Evolutionary conservation across 1,284 basidiomycete species (phyloP).

Genomic region (Trametes versicolor): DNA sequence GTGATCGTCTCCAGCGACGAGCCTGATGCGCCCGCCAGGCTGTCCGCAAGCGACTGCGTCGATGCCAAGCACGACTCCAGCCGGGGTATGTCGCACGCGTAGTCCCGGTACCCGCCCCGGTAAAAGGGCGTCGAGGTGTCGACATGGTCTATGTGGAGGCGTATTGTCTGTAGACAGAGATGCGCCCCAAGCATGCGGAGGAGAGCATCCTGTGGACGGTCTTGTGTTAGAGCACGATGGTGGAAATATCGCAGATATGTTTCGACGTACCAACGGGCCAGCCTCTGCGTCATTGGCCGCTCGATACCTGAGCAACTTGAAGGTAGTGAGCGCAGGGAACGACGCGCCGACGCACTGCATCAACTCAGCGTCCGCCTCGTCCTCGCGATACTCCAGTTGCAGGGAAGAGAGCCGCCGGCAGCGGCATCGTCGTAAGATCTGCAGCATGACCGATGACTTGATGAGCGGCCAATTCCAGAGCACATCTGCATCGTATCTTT

Average conservation of each 20-base stretch:
- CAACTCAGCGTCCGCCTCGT: background rate
- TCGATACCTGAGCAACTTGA: background rate
- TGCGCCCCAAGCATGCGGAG: too few relatives aligned
- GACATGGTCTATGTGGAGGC: too few relatives aligned
- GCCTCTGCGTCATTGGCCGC: background rate
- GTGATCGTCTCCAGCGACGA: background rate
- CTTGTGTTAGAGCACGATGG: too few relatives aligned
- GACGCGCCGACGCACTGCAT: background rate
- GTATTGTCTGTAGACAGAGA: too few relatives aligned
- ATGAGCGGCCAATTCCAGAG: slow-evolving; percentile 2
- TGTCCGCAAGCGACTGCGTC: background rate
- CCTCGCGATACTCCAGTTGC: slow-evolving; percentile 1
- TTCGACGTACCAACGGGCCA: background rate
- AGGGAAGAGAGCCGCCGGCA: background rate
- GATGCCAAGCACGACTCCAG: too few relatives aligned
- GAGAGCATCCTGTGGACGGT: background rate
- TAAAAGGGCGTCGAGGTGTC: too few relatives aligned
- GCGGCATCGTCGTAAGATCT: background rate
- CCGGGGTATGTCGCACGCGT: background rate
- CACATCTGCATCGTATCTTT: too few relatives aligned
- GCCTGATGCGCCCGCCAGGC: background rate
- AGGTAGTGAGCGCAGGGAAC: background rate
- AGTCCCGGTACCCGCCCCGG: too few relatives aligned
- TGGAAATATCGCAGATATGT: too few relatives aligned
- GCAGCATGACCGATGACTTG: background rate